Base-by-base conservation (phyloP, 139 green algal species). In the Gonium pectorale region DNA sequence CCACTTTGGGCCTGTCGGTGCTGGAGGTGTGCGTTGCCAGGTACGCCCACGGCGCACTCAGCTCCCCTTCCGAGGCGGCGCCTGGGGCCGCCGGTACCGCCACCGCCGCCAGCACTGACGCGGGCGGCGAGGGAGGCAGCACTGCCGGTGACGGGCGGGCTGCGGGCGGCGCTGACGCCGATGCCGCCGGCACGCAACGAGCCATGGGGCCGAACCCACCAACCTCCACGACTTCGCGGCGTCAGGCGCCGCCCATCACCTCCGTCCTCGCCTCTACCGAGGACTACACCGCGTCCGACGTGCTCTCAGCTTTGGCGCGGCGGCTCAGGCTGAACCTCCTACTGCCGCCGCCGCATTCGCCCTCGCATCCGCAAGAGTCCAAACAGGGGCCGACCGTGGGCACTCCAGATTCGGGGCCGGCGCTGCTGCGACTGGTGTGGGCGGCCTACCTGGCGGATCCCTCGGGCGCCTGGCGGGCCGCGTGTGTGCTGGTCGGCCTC, bases 341-440 rank as follows among this genome's bases (percentile, higher is more conserved):
- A 2, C 40, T 37, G 41, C 67, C 24, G 40, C 67, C 27, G 67
- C 17, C 33, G 33, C 49, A 51, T 11, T 33, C 40, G 26, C 67
- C 67, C 5, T 24, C 9, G 68, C 44, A 6, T 26, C 68, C 29
- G 51, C 15, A 27, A 49, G 22, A n/a, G 35, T 3, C 70, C 3
- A 2, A 3, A 38, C 44, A 44, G 31, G 46, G 24, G 41, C 41
- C 67, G 60, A n/a, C n/a, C 0, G 41, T 1, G 43, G 27, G 26
- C 29, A 40, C 41, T 38, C 27, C 9, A 41, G 67, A 56, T 37
- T 54, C 21, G 24, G 27, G 38, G 40, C 38, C 19, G 7, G 33
- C 52, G 54, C 29, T 80, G 51, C 52, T 80, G 27, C 52, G 72
- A 8, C 52, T 80, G 37, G 51, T 80, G 51, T 80, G 72, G 72